Evolutionary conservation across 352 stramenopile species (phyloP).

Genomic region (Pythium angustatum): DNA sequence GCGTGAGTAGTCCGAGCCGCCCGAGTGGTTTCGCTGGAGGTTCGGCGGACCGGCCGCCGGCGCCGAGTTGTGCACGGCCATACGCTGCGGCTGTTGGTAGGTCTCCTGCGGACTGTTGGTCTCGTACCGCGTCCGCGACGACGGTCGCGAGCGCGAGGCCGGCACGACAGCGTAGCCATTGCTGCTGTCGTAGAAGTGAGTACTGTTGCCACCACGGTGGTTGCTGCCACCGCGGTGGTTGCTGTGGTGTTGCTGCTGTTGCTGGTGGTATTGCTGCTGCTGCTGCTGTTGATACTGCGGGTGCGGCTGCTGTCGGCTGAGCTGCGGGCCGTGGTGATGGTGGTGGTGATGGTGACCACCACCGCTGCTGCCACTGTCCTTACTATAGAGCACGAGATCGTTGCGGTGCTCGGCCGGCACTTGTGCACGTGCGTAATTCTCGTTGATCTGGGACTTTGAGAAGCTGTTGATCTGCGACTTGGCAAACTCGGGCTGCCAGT

Average conservation of each 20-base stretch:
- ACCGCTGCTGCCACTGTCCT: neutral
- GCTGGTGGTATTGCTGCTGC: too few relatives aligned
- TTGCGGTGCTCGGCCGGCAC: neutral
- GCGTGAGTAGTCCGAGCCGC: conserved; percentile 13
- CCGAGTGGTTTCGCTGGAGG: conserved; percentile 19
- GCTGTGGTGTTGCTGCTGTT: neutral
- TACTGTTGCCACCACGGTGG: neutral
- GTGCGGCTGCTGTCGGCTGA: neutral
- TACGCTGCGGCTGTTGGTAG: neutral
- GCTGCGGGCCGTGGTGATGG: neutral
- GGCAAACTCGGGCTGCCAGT: conserved; percentile 14
- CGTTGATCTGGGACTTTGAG: conserved; percentile 12
- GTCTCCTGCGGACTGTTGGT: neutral
- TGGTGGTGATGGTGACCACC: neutral
- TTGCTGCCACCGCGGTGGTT: neutral
- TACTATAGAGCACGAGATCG: conserved; percentile 19
- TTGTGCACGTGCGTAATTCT: neutral
- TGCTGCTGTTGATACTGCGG: too few relatives aligned
- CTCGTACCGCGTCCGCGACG: neutral
- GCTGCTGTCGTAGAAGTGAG: too few relatives aligned
- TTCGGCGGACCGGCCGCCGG: neutral
- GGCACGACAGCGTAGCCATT: conserved; percentile 2
- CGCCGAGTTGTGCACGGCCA: conserved; percentile 2
- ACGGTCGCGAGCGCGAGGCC: neutral
- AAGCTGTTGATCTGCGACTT: conserved; percentile 18